These are phyloP conservation scores for Aspergillus ellipticus DNA, from an alignment of 495 filamentous ascomycete genomes.

Conservation along the genomic window DNA sequence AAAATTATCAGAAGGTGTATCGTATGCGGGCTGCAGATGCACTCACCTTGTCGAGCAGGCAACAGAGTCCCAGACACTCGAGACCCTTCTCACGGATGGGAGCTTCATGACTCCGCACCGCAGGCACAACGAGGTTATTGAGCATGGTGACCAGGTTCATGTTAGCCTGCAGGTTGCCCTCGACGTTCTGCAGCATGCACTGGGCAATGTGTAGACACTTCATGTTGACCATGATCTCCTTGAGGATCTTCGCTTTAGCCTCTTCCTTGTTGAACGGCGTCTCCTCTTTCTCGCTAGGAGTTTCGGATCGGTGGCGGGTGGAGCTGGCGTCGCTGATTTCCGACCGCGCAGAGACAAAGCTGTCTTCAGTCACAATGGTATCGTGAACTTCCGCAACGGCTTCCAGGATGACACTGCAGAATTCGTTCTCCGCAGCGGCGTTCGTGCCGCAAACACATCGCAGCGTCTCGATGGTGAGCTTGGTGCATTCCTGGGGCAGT, in stretches of 20 bases:
- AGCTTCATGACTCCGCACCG: slow-evolving; percentile 87
- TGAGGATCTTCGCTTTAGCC: slow-evolving; percentile 74
- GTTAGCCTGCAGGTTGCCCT: slow-evolving; percentile 80
- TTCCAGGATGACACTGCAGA: slow-evolving; percentile 88
- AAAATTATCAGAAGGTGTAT: slow-evolving; percentile 6
- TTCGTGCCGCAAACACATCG: slow-evolving; percentile 75
- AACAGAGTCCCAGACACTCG: slow-evolving; percentile 83
- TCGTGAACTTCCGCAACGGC: slow-evolving; percentile 95
- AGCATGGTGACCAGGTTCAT: slow-evolving; percentile 87
- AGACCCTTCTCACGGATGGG: slow-evolving; percentile 88
- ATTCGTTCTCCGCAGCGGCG: slow-evolving; percentile 79
- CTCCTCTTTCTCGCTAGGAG: slow-evolving; percentile 43
- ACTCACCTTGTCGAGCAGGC: slow-evolving; percentile 76
- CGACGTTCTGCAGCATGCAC: slow-evolving; percentile 92
- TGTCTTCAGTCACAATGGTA: slow-evolving; percentile 74
- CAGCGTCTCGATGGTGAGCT: slow-evolving; percentile 78
- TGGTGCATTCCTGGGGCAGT: slow-evolving; percentile 87
- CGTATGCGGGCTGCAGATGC: not conserved
- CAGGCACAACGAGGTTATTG: slow-evolving; percentile 93
- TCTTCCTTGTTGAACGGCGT: slow-evolving; percentile 61
- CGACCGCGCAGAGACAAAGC: slow-evolving; percentile 86
- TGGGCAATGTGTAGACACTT: slow-evolving; percentile 97
- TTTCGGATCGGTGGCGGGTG: slow-evolving; percentile 39
- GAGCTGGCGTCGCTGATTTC: slow-evolving; percentile 66
- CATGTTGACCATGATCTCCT: slow-evolving; percentile 93